Conservation (phyloP, 768 basidiomycete species). For the Hebeloma cylindrosporum region DNA sequence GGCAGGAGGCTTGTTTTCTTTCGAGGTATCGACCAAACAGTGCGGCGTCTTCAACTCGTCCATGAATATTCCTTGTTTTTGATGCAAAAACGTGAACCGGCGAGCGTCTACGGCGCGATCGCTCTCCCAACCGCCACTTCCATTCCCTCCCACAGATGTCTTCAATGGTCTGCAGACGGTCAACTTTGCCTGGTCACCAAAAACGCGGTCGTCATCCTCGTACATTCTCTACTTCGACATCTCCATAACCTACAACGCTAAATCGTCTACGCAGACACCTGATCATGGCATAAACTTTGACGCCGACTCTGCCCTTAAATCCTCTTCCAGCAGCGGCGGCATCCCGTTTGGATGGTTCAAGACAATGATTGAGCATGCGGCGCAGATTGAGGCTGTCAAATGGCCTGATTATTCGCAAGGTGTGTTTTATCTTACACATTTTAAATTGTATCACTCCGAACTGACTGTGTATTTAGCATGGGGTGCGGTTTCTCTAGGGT, state of each 20-base stretch:
- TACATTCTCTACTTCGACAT: constrained; percentile 24
- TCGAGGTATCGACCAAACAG: too few relatives aligned
- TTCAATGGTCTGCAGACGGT: constrained; percentile 78
- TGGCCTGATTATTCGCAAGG: constrained; percentile 56
- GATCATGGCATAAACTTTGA: constrained; percentile 72
- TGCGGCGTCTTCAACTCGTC: too few relatives aligned
- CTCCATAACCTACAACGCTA: neutral
- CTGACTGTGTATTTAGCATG: constrained; percentile 46
- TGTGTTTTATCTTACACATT: constrained; percentile 15
- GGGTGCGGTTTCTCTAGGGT: constrained; percentile 67
- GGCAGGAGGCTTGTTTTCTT: too few relatives aligned
- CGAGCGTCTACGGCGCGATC: constrained; percentile 48
- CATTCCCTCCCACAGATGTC: constrained; percentile 52
- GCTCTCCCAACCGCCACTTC: constrained; percentile 60
- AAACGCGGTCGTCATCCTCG: constrained; percentile 67
- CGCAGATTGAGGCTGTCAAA: constrained; percentile 34
- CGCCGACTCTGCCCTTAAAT: constrained; percentile 49
- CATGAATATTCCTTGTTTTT: neutral
- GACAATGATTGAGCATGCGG: constrained; percentile 70
- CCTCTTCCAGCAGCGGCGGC: constrained; percentile 34
- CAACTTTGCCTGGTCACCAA: constrained; percentile 70
- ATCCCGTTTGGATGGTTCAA: constrained; percentile 63
- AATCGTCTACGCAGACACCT: constrained; percentile 54
- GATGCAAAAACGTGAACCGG: neutral
- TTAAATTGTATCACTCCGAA: neutral